Evolutionary conservation across 2,329 filamentous ascomycete species (phyloP), one percentile per base, ranked within the genome.

Genomic region (Fusarium anthophilum): DNA sequence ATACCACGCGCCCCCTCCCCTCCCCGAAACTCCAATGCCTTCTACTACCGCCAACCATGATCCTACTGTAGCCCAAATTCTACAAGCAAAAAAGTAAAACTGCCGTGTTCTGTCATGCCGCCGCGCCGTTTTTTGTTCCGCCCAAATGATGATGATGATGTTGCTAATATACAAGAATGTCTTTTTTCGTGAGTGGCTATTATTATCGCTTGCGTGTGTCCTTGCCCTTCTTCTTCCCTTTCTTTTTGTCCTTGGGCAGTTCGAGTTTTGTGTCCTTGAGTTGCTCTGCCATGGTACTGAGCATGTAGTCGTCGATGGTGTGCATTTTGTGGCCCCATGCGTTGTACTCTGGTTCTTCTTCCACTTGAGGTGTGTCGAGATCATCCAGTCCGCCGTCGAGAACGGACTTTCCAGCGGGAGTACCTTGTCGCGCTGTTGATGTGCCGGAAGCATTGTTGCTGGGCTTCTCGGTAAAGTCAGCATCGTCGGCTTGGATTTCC

Each of bases 401-500:
- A 11, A 68, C 81, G 63, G 74, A 83, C 79, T 76, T 83, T 53
- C 70, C 79, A 77, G 72, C 85, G 79, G 89, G 88, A 14, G 88
- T 90, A 4, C 86, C 87, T 65, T 88, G 86, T 13, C 87, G 80
- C 10, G 84, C 82, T 59, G 85, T 89, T 9, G 88, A 88, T 5
- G 85, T 80, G 7, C 87, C 87, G 0, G 88, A 89, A 4, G 79
- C 80, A 9, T 82, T 66, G 77, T 80, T 62, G 77, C 86, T 75
- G 63, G 87, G 83, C 80, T 90, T 89, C 78, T 95, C 93, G 6
- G 91, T 91, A 75, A 97, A 97, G 79, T 97, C 95, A 9, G 91
- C 93, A 51, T 95, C 94, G 76, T 97, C 94, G 30, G 93, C 92
- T 77, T 94, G 91, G 53, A 96, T 92, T 81, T 99, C 96, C 79